phyloP scores from a whole-genome alignment of 345 rosid genomes.

The Salix dunnii region DNA sequence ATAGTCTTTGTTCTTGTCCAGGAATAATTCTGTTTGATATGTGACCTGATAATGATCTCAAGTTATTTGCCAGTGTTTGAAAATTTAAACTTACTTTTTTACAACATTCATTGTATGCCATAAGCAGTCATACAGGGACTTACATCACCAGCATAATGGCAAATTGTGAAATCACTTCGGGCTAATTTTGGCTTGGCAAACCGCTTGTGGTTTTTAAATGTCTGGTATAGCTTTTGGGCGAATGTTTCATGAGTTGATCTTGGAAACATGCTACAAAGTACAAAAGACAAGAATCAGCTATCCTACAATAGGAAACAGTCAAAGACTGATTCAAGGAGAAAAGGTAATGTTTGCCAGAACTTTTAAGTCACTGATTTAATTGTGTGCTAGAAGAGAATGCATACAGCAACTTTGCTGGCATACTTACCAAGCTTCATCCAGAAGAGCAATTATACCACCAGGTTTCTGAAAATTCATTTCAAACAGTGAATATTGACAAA shows the following conservation, averaged over 20 bases:
- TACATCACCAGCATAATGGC: conserved; percentile 99
- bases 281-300: conserved; percentile 21
- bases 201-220: conserved; percentile 87
- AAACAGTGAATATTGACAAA: conserved; percentile 3
- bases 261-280: conserved; percentile 80
- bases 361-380: conserved; percentile 2
- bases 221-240: conserved; percentile 96
- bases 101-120: neutral
- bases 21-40: conserved; percentile 86
- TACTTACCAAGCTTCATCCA: conserved; percentile 98
- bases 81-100: neutral
- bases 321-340: neutral
- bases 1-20: conserved; percentile 99
- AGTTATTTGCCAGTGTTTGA: conserved; percentile 2
- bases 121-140: conserved; percentile 27
- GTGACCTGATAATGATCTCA: conserved; percentile 62
- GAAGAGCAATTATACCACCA: conserved; percentile 97
- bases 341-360: neutral
- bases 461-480: conserved; percentile 71
- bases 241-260: conserved; percentile 98
- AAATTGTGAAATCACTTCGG: conserved; percentile 92
- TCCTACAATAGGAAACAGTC: conserved; percentile 16
- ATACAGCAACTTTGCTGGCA: neutral
- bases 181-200: conserved; percentile 93
- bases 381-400: neutral